Evolutionary conservation across 2,329 filamentous ascomycete species (phyloP).

Genomic region (Aspergillus fijiensis): DNA sequence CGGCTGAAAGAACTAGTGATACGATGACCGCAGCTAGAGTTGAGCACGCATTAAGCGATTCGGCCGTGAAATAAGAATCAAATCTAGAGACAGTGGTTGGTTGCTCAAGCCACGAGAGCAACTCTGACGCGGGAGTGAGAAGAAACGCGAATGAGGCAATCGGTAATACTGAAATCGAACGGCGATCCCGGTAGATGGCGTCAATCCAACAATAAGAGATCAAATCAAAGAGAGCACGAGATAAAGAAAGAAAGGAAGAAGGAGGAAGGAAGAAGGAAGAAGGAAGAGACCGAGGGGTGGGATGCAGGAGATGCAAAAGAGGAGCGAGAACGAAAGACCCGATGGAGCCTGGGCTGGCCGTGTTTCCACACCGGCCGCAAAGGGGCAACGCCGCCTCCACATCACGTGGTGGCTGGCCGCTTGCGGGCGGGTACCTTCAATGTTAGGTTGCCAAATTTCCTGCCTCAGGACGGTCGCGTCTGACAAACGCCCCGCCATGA

Average conservation of each 20-base stretch:
- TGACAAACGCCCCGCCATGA: not conserved
- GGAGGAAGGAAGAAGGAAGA: not conserved
- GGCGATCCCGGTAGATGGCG: not conserved
- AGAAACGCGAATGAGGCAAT: slow-evolving; percentile 1
- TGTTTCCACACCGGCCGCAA: slow-evolving; percentile 18
- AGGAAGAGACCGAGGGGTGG: slow-evolving; percentile 11
- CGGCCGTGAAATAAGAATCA: not conserved
- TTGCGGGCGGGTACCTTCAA: slow-evolving; percentile 4
- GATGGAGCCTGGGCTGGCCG: not conserved
- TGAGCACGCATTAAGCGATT: slow-evolving; percentile 5
- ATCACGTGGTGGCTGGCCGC: slow-evolving; percentile 18
- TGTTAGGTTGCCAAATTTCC: not conserved
- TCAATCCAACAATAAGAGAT: not conserved
- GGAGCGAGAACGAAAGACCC: not conserved
- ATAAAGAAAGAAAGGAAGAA: not conserved
- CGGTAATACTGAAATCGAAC: not conserved
- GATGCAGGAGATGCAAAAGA: slow-evolving; percentile 8
- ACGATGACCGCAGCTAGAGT: not conserved
- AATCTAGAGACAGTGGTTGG: slow-evolving; percentile 5
- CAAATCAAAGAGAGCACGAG: not conserved
- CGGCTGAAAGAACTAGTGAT: not conserved
- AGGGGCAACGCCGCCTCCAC: slow-evolving; percentile 16
- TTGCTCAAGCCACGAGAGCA: slow-evolving; percentile 18
- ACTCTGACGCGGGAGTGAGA: not conserved
- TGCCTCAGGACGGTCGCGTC: not conserved